phyloP scores from a whole-genome alignment of 2,329 filamentous ascomycete species.

The Colletotrichum nymphaeae region DNA sequence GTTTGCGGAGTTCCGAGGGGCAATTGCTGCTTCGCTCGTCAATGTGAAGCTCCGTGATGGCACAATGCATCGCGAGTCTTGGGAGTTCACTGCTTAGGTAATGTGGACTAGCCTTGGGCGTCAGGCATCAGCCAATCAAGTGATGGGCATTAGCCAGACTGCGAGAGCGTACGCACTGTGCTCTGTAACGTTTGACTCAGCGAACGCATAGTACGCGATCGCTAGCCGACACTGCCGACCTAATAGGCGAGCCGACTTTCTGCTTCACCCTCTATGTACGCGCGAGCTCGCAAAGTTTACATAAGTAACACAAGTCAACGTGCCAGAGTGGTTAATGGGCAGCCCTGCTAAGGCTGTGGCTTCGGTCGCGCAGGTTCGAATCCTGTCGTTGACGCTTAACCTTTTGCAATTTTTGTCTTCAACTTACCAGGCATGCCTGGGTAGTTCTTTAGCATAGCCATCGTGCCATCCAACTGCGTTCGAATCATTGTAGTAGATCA shows the following conservation, averaged over 20 bases:
- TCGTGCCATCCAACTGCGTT: no score
- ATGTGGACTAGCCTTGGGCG: neutral
- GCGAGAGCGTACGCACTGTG: neutral
- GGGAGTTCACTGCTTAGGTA: constrained; percentile 29
- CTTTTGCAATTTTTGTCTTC: neutral
- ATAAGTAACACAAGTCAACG: constrained; percentile 28
- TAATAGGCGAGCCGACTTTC: neutral
- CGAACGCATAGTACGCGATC: no score
- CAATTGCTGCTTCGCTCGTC: constrained; percentile 11
- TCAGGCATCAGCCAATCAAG: constrained; percentile 18
- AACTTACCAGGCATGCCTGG: no score
- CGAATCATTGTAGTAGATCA: no score
- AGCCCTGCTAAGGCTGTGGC: constrained; percentile 37
- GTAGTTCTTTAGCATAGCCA: neutral
- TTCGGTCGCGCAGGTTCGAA: constrained; percentile 37
- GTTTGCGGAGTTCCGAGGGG: constrained; percentile 1
- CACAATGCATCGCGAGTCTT: constrained; percentile 7
- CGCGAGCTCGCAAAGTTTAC: fast-evolving
- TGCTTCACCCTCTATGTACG: fast-evolving
- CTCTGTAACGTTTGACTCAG: no score
- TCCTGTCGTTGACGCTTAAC: constrained; percentile 27
- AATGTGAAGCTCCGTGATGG: constrained; percentile 12
- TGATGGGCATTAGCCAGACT: neutral
- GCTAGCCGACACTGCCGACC: neutral
- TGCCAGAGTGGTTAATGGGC: constrained; percentile 37